Evolutionary conservation across 805 yeast genomes (phyloP), one percentile per base, ranked within the genome.

Genomic region (Metschnikowia reukaufii): DNA sequence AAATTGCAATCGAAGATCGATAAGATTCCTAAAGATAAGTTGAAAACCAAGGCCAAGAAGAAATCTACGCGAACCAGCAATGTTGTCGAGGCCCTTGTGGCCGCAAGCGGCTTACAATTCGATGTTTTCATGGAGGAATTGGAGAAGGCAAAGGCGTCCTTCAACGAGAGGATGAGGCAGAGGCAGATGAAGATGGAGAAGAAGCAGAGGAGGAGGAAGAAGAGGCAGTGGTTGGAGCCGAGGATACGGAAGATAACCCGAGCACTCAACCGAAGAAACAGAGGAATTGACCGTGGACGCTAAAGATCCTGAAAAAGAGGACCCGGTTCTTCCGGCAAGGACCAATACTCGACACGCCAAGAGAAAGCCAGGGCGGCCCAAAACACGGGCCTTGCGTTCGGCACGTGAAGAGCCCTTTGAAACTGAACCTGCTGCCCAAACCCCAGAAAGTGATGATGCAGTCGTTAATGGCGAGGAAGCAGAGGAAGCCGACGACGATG

Each of bases 41-140:
- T 57, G 44, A 54, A 55, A 34, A 45, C 49, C 17, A 51, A 51
- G 34, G 45, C 59, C 29, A 57, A 58, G 40, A 56, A 53, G 42
- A 58, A 60, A 47, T 42, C 55, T 15, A 65, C 67, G 16, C 60
- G 64, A 42, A 62, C 67, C 6, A 61, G 57, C 29, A 63, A 61
- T 39, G 66, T 69, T 16, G 63, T 60, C 36, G 74, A 71, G 37
- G 75, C 77, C 5, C 56, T 69, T 6, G 56, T 62, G 21, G 73
- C 75, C 2, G 66, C 76, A 6, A 60, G 60, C 31, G 70, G 66
- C 12, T 57, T 72, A 40, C 58, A 59, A 12, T 72, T 68, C 47
- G 73, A 72, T 25, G 56, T 56, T 2, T 72, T 72, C 48, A 67
- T 72, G 64, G 57, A 54, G 7, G 57, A 55, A n/a, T 57, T 67